phyloP scores from a whole-genome alignment of 2,329 filamentous ascomycete genomes.

The Botrytis pseudocinerea region DNA sequence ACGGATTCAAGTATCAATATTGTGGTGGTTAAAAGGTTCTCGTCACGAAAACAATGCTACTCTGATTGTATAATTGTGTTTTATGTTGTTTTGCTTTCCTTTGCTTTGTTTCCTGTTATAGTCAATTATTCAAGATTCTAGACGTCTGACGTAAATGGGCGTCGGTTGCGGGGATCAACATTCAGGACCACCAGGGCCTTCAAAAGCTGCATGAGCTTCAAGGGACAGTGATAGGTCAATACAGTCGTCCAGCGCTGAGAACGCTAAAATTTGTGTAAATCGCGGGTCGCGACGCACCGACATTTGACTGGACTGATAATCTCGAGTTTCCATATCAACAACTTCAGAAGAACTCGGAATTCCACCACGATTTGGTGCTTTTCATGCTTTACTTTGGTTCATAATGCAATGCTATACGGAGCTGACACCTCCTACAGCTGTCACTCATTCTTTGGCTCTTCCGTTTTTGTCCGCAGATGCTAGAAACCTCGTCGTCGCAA shows the following conservation, averaged over 20 bases:
- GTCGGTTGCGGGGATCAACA: conserved; percentile 2
- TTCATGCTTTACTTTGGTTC: conserved; percentile 20
- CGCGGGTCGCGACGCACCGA: conserved; percentile 14
- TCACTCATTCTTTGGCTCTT: conserved; percentile 81
- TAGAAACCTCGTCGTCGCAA: conserved; percentile 86
- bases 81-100: background rate
- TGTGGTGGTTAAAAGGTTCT: background rate
- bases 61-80: background rate
- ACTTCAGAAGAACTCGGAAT: conserved; percentile 11
- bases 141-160: conserved; percentile 20
- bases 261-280: conserved; percentile 20
- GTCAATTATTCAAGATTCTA: conserved; percentile 12
- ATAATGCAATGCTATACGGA: conserved; percentile 97
- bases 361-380: conserved; percentile 24
- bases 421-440: conserved; percentile 88
- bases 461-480: conserved; percentile 74
- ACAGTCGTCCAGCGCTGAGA: background rate
- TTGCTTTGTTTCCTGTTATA: background rate
- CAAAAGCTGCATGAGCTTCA: conserved; percentile 3
- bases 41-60: background rate
- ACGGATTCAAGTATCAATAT: background rate
- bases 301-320: conserved; percentile 3
- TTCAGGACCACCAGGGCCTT: background rate
- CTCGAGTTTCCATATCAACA: conserved; percentile 4
- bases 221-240: conserved; percentile 12